Evolutionary conservation across 148 eudicot species (phyloP).

Genomic region (Rheum nobile): DNA sequence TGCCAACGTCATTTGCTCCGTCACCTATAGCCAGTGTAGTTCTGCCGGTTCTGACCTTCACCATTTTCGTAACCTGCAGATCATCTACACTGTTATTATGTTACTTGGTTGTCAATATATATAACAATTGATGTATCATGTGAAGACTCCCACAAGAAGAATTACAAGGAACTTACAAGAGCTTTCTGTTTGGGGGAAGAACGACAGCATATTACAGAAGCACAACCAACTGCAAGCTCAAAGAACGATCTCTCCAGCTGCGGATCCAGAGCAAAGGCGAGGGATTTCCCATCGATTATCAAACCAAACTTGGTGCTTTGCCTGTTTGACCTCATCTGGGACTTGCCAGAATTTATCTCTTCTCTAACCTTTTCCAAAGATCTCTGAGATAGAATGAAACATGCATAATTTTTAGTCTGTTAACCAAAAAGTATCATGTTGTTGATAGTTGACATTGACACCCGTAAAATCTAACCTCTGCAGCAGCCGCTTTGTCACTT

Average conservation of each 20-base stretch:
- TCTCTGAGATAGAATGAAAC: slow-evolving; percentile 16
- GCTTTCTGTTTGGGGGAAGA: slow-evolving; percentile 99
- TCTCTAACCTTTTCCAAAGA: slow-evolving; percentile 43
- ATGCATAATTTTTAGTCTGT: slow-evolving; percentile 20
- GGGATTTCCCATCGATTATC: slow-evolving; percentile 89
- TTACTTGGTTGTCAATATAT: slow-evolving; percentile 16
- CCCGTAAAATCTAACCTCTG: slow-evolving; percentile 31
- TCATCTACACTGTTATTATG: slow-evolving; percentile 36
- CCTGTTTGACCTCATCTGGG: slow-evolving; percentile 29
- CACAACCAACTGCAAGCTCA: slow-evolving; percentile 59
- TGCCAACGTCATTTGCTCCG: slow-evolving; percentile 98
- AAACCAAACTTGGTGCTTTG: slow-evolving; percentile 41
- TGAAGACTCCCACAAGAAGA: not conserved
- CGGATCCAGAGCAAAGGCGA: slow-evolving; percentile 59
- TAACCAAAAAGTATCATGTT: not conserved
- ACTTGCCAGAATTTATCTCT: slow-evolving; percentile 46
- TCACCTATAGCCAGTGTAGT: slow-evolving; percentile 87
- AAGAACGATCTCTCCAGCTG: slow-evolving; percentile 53
- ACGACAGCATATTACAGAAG: slow-evolving; percentile 94
- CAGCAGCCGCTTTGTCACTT: slow-evolving; percentile 51
- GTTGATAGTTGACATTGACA: slow-evolving; percentile 20
- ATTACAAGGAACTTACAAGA: slow-evolving; percentile 42
- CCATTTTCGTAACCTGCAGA: slow-evolving; percentile 90
- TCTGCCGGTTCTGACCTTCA: slow-evolving; percentile 56
- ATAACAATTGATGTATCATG: not conserved